Evolutionary conservation across 148 eudicot species (phyloP).

Genomic region (Suaeda aralocaspica): DNA sequence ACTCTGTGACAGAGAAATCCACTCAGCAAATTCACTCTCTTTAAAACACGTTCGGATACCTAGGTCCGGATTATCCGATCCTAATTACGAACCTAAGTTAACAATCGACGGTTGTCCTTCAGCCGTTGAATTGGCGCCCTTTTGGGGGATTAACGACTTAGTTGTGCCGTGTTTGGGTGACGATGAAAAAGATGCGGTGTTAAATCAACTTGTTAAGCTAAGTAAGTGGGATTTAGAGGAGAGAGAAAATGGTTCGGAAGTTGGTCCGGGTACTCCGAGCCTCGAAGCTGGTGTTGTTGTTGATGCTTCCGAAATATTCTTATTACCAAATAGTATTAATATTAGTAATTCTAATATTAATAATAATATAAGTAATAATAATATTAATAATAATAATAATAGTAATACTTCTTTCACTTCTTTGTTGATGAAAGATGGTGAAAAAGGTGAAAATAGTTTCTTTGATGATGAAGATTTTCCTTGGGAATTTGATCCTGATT

Average conservation of each 20-base stretch:
- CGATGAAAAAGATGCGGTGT: constrained; percentile 10
- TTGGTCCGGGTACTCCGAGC: constrained; percentile 28
- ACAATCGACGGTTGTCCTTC: constrained; percentile 23
- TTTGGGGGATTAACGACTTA: constrained; percentile 11
- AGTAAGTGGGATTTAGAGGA: constrained; percentile 25
- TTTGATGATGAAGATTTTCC: constrained; percentile 21
- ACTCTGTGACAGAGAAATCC: constrained; percentile 30
- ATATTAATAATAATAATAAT: too few species aligned
- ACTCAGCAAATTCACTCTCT: constrained; percentile 32
- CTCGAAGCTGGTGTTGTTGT: constrained; percentile 12
- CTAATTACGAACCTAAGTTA: constrained; percentile 1
- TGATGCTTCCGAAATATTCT: constrained; percentile 12
- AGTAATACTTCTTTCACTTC: too few species aligned
- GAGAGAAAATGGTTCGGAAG: constrained; percentile 19
- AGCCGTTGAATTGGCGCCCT: not conserved
- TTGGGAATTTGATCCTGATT: constrained; percentile 32
- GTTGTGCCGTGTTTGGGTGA: constrained; percentile 22
- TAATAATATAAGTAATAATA: too few species aligned
- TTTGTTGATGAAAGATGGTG: constrained; percentile 26
- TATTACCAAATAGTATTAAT: too few species aligned
- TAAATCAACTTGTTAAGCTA: constrained; percentile 19
- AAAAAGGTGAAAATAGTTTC: constrained; percentile 12
- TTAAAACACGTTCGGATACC: constrained; percentile 24
- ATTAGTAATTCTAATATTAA: too few species aligned
- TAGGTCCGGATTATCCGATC: constrained; percentile 10